Evolutionary conservation across 140 eudicot species (phyloP).

Genomic region (Eryngium alpinum): DNA sequence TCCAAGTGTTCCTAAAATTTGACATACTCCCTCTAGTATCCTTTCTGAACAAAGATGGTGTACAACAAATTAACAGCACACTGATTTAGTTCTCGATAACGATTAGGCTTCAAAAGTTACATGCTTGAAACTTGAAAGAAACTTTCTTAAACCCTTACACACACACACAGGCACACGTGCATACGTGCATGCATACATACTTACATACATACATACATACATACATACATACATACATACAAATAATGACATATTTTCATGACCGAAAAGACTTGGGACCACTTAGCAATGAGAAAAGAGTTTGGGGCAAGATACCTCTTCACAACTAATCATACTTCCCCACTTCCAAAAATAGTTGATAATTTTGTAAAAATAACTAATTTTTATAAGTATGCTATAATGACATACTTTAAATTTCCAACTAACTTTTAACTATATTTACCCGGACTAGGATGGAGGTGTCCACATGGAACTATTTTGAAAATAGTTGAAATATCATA

Average conservation of each 20-base stretch:
- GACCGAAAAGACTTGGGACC: neutral
- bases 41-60: neutral
- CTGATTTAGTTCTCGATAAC: neutral
- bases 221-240: too few species aligned
- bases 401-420: too few species aligned
- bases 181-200: too few species aligned
- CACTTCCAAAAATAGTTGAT: neutral
- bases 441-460: too few species aligned
- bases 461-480: too few species aligned
- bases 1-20: neutral
- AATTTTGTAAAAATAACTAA: too few species aligned
- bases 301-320: neutral
- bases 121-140: neutral
- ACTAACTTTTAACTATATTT: too few species aligned
- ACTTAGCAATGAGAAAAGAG: too few species aligned
- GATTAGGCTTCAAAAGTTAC: neutral
- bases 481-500: too few species aligned
- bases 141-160: neutral
- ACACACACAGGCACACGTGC: too few species aligned
- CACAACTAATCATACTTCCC: neutral
- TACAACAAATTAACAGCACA: neutral
- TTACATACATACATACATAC: too few species aligned
- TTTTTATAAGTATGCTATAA: too few species aligned
- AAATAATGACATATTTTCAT: neutral
- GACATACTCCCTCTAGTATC: neutral